Evolutionary conservation across 805 yeast species (phyloP), one percentile per base, ranked within the genome.

Genomic region (Wilhelminamyces savonicus): DNA sequence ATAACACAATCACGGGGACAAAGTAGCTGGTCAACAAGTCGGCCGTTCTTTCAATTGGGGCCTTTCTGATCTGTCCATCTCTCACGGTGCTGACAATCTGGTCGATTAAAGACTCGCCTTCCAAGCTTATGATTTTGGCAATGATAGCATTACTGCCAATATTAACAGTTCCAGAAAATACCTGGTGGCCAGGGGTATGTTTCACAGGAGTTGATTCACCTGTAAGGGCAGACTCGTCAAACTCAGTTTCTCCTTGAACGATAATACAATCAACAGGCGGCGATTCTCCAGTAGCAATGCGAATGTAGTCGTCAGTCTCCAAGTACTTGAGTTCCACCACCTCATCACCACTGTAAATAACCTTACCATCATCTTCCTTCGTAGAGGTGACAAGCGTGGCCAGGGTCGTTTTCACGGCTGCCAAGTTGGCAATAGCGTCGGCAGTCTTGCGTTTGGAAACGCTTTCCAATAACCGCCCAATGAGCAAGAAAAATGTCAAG

Each of bases 101-200:
- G 41, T 81, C 85, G 23, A 82, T 63, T 28, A 82, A 56, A 0
- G 88, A 79, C 13, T 71, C 74, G 5, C 82, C 81, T 27, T 76
- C 78, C 14, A 72, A 54, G 10, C 82, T 71, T 4, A 71, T 59
- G 15, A 80, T 65, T 38, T 65, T 71, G 8, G 78, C 81, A 19
- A 70, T 47, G 4, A 80, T 59, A 0, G 81, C 53, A 5, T 56
- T 60, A 12, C 68, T 62, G 1, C 90, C 86, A 11, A 61, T 57
- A 44, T 81, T 82, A 5, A 79, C 66, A 0, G 90, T 80, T 2
- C 90, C 92, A 0, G 86, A 76, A 54, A 71, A 82, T 2, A 82
- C 62, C 36, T 76, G 82, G 37, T 80, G 85, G 0, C 88, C 88
- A 0, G 58, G 55, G 0, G 35, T 31, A 41, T 74, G 82, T 13